Evolutionary conservation across 2,329 filamentous ascomycete genomes (phyloP).

Genomic region (Diaporthe vaccinii): DNA sequence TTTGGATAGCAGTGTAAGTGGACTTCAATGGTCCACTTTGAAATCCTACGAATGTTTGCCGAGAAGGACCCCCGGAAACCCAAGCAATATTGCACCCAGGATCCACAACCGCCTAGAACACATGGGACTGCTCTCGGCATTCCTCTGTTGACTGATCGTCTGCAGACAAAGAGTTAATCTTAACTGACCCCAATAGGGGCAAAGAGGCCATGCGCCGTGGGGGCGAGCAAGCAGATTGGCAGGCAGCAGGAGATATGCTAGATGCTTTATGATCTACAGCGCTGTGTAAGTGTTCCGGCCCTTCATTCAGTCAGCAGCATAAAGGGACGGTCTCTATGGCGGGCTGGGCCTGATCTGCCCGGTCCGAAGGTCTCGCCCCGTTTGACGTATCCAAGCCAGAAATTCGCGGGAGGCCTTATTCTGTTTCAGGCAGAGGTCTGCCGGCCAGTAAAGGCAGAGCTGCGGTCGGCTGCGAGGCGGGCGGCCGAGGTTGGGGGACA

Average conservation of each 20-base stretch:
- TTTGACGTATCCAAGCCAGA: not conserved
- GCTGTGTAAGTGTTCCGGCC: not conserved
- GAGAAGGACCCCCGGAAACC: not conserved
- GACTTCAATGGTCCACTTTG: not conserved
- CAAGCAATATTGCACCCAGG: not conserved
- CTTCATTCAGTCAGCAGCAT: slow-evolving; percentile 7
- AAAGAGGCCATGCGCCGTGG: not conserved
- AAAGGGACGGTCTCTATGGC: not conserved
- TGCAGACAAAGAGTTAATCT: not conserved
- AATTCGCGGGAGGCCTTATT: slow-evolving; percentile 1
- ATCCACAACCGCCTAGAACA: slow-evolving; percentile 1
- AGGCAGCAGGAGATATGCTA: not conserved
- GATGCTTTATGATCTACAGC: not conserved
- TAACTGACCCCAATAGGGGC: not conserved
- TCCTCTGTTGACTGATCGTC: not conserved
- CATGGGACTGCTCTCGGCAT: not conserved
- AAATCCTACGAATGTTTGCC: not conserved
- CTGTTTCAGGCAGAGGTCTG: slow-evolving; percentile 24
- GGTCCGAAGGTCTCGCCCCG: slow-evolving; percentile 4
- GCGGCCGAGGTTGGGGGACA: slow-evolving; percentile 26
- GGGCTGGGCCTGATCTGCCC: slow-evolving; percentile 9
- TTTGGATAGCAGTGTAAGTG: not conserved
- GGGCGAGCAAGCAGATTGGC: not conserved
- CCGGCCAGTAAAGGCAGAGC: slow-evolving; percentile 6
- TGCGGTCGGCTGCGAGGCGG: slow-evolving; percentile 7